These are phyloP conservation scores for Moesziomyces sp. DNA, from an alignment of 1,284 basidiomycete genomes.

Conservation along the genomic window DNA sequence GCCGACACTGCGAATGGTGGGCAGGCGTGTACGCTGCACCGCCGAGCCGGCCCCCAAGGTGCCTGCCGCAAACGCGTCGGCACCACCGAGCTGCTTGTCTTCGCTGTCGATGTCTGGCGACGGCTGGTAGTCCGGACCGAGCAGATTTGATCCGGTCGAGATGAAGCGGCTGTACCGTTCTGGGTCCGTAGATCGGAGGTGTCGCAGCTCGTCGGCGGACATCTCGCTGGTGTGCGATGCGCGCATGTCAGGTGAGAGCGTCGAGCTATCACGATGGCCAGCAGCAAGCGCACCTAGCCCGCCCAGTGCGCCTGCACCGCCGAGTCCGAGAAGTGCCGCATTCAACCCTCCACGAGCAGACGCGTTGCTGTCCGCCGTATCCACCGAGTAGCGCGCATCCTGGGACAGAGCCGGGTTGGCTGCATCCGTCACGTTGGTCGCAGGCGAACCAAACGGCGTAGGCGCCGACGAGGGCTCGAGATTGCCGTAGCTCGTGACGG, in stretches of 20 bases:
- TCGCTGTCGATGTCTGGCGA: slow-evolving; percentile 16
- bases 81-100: slow-evolving; percentile 1
- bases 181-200: slow-evolving; percentile 31
- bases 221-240: slow-evolving; percentile 18
- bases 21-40: slow-evolving; percentile 24
- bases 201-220: slow-evolving; percentile 27
- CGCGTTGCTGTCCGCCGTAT: slow-evolving; percentile 14
- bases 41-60: slow-evolving; percentile 5
- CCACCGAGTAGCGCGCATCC: slow-evolving; percentile 19
- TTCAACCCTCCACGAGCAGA: slow-evolving; percentile 16
- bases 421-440: background rate
- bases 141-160: slow-evolving; percentile 41
- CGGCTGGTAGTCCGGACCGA: slow-evolving; percentile 45
- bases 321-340: slow-evolving; percentile 37
- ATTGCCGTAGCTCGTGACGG: slow-evolving; percentile 7
- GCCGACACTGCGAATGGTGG: slow-evolving; percentile 53
- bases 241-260: slow-evolving; percentile 1
- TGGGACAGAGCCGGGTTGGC: background rate
- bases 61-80: background rate
- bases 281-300: slow-evolving; percentile 52
- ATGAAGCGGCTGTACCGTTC: slow-evolving; percentile 54
- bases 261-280: slow-evolving; percentile 47
- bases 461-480: slow-evolving; percentile 5
- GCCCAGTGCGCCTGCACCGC: slow-evolving; percentile 27
- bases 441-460: slow-evolving; percentile 1